Evolutionary conservation across 2,329 filamentous ascomycete species (phyloP).

Genomic region (Thelonectria discophora): DNA sequence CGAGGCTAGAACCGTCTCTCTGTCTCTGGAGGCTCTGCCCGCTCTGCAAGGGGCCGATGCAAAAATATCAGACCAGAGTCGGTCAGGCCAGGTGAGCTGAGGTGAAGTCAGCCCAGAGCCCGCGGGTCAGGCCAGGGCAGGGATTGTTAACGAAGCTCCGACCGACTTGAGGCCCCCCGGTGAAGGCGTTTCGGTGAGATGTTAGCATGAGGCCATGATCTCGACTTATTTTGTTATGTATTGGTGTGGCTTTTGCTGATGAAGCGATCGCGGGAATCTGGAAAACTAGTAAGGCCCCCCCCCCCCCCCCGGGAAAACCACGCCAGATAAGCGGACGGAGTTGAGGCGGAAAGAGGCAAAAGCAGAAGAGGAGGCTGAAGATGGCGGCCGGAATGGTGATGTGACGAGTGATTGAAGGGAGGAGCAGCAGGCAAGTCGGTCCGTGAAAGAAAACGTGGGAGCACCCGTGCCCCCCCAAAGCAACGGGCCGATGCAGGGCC

Average conservation of each 20-base stretch:
- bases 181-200: constrained; percentile 41
- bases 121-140: not conserved
- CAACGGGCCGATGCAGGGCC: constrained; percentile 37
- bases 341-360: not conserved
- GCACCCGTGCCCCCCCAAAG: constrained; percentile 33
- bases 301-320: constrained; percentile 11
- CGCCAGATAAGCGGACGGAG: constrained; percentile 25
- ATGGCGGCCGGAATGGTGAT: not conserved
- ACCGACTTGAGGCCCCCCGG: too few species aligned
- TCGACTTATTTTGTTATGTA: not conserved
- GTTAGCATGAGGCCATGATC: constrained; percentile 34
- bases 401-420: too few species aligned
- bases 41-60: not conserved
- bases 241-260: not conserved
- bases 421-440: constrained; percentile 26
- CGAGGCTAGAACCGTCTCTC: not conserved
- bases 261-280: constrained; percentile 8
- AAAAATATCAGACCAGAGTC: constrained; percentile 30
- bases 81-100: constrained; percentile 35
- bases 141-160: too few species aligned
- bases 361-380: not conserved
- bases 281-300: constrained; percentile 1
- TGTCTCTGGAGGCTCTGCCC: not conserved
- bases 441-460: constrained; percentile 25
- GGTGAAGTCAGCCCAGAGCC: constrained; percentile 30